Evolutionary conservation across 2,329 filamentous ascomycete species (phyloP), one percentile per base, ranked within the genome.

Genomic region (Cladophialophora psammophila): DNA sequence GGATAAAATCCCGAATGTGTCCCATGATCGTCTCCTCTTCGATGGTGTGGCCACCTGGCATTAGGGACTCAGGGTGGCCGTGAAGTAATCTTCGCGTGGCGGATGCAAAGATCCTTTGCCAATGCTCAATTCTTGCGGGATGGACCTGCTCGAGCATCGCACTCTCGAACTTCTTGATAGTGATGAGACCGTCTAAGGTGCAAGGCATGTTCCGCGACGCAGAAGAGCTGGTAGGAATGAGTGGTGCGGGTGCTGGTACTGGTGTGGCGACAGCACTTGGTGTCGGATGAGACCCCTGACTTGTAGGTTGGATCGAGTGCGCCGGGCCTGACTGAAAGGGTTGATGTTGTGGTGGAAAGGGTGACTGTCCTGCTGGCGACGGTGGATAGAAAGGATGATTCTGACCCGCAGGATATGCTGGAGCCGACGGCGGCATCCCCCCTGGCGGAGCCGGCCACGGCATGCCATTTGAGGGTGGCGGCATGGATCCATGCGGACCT

Each of bases 1-100:
- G 53, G 34, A 72, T 71, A 50, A 73, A 70, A 13, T 50, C 57
- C 15, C 42, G 69, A 26, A 73, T 58, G 53, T 72, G 71, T 13
- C 64, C 64, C 65, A 73, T 66, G 48, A 73, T 72, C 8, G 64
- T 70, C 10, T 48, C 52, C 53, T 73, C 72, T 40, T 73, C 72
- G 34, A 63, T 62, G 5, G 64, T 69, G 18, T 73, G 71, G 7
- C 71, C 71, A 18, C 65, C 68, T 15, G 63, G 63, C 53, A 71
- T 60, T 35, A 50, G 45, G n/a, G 69, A 70, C 26, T 65, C 34
- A 20, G 64, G 60, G 12, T 63, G 64, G 12, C 72, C 72, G 50
- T 73, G 71, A 2, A 73, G 63, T 52, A 71, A 56, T 18, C 71
- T 64, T 26, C 66, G 57, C 56, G 69, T 68, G n/a, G 67, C 72